These are phyloP conservation scores for Forsythia viridissima DNA, from an alignment of 257 asterid species.

Conservation along the genomic window DNA sequence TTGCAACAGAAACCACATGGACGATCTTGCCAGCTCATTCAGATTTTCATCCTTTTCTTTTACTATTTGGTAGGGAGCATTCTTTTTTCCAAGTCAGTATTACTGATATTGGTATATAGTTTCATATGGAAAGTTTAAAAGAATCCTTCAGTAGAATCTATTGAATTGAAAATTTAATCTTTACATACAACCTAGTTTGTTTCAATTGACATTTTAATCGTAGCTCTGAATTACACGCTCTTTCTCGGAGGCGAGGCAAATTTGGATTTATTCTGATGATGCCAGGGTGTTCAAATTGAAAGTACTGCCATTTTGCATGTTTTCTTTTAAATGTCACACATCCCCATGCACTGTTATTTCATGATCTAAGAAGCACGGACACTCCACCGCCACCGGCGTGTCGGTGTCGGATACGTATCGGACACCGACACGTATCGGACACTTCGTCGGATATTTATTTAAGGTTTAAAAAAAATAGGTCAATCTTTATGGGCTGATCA, in stretches of 20 bases:
- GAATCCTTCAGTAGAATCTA: neutral
- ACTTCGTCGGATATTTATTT: too few species aligned
- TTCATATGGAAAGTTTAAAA: neutral
- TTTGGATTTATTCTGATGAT: slow-evolving; percentile 14
- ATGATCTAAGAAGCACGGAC: too few species aligned
- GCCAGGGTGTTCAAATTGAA: neutral
- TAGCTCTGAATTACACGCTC: neutral
- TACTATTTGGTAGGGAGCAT: neutral
- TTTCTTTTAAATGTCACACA: neutral
- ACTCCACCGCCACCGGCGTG: too few species aligned
- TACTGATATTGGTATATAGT: neutral
- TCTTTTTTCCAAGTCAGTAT: neutral
- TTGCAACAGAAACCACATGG: neutral
- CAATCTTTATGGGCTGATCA: too few species aligned
- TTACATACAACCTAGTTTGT: neutral
- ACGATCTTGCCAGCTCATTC: neutral
- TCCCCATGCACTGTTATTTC: neutral
- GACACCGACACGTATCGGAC: too few species aligned
- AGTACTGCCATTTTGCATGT: neutral
- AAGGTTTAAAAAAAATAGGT: too few species aligned
- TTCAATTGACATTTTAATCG: neutral
- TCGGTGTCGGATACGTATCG: too few species aligned
- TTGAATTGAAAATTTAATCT: neutral
- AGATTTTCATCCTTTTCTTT: neutral
- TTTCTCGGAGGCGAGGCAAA: neutral